These are phyloP conservation scores for Symmetrospora coprosmae DNA, from an alignment of 768 basidiomycete species.

Conservation along the genomic window DNA sequence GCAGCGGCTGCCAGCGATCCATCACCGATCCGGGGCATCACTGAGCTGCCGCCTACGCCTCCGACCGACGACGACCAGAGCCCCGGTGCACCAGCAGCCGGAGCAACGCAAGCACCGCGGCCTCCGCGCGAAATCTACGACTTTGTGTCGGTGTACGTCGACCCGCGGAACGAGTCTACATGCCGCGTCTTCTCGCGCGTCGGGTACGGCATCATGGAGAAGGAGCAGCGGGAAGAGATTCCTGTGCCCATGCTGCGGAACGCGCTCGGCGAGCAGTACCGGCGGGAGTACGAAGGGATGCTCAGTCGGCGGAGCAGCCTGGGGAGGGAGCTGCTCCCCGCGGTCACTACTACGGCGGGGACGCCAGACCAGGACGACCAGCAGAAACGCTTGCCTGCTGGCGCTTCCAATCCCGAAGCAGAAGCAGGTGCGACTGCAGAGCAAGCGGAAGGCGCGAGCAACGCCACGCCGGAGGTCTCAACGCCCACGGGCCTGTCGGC, in stretches of 20 bases:
- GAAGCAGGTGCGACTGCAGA: too few relatives aligned
- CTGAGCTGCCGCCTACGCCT: too few relatives aligned
- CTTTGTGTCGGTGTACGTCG: constrained; percentile 12
- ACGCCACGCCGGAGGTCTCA: too few relatives aligned
- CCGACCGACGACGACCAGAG: too few relatives aligned
- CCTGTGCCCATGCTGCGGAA: neutral
- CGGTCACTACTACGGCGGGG: neutral
- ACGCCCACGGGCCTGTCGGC: too few relatives aligned
- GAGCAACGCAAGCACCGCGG: too few relatives aligned
- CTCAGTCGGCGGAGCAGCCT: neutral
- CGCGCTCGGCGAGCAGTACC: neutral
- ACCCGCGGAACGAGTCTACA: constrained; percentile 3
- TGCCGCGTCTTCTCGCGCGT: constrained; percentile 4
- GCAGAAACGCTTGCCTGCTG: neutral
- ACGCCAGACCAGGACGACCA: neutral
- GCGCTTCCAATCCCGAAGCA: neutral
- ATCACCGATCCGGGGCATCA: too few relatives aligned
- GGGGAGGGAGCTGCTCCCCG: neutral
- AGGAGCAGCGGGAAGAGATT: constrained; percentile 3
- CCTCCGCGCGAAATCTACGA: too few relatives aligned
- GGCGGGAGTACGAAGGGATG: neutral
- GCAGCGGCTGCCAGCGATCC: too few relatives aligned
- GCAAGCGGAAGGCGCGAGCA: too few relatives aligned
- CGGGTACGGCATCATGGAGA: constrained; percentile 9
- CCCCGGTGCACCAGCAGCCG: too few relatives aligned